Conservation (phyloP, 768 basidiomycete genomes). For the Butyriboletus loyo region DNA sequence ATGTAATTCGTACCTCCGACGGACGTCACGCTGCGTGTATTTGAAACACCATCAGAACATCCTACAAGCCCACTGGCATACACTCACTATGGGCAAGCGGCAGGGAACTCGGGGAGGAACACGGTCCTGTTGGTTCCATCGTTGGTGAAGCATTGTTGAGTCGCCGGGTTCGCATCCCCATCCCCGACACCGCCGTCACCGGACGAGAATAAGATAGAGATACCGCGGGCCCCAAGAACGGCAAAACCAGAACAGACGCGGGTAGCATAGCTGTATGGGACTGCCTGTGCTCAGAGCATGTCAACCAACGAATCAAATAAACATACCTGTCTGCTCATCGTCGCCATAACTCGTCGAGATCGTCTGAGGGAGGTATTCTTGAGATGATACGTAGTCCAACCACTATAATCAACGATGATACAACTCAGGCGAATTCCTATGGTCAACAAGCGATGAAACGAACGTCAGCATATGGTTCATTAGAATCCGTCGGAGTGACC, state of each 20-base stretch:
- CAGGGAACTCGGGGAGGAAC: slow-evolving; percentile 63
- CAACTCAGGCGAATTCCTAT: not conserved
- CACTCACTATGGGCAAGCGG: slow-evolving; percentile 53
- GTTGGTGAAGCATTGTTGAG: slow-evolving; percentile 56
- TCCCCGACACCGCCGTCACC: slow-evolving; percentile 73
- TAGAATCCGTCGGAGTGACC: slow-evolving; percentile 37
- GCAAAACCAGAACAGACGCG: slow-evolving; percentile 61
- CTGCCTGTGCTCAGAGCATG: slow-evolving; percentile 27
- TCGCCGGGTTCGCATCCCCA: slow-evolving; percentile 48
- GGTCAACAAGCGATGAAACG: slow-evolving; percentile 9
- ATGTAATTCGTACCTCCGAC: slow-evolving; percentile 64
- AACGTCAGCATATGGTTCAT: slow-evolving; percentile 49
- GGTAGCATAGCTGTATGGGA: slow-evolving; percentile 55
- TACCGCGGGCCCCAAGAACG: slow-evolving; percentile 65
- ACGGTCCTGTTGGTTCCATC: slow-evolving; percentile 49
- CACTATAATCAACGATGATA: slow-evolving; percentile 39
- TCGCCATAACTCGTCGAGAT: slow-evolving; percentile 77
- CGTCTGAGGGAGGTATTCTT: slow-evolving; percentile 48
- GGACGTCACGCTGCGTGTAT: slow-evolving; percentile 53
- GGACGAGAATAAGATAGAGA: slow-evolving; percentile 61
- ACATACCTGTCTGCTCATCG: slow-evolving; percentile 63
- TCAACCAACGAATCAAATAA: not conserved
- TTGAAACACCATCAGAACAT: not conserved
- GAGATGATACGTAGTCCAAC: slow-evolving; percentile 55
- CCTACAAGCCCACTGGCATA: too few relatives aligned